Base-by-base conservation (phyloP, 2,329 filamentous ascomycete genomes). In the Colletotrichum tropicicola region DNA sequence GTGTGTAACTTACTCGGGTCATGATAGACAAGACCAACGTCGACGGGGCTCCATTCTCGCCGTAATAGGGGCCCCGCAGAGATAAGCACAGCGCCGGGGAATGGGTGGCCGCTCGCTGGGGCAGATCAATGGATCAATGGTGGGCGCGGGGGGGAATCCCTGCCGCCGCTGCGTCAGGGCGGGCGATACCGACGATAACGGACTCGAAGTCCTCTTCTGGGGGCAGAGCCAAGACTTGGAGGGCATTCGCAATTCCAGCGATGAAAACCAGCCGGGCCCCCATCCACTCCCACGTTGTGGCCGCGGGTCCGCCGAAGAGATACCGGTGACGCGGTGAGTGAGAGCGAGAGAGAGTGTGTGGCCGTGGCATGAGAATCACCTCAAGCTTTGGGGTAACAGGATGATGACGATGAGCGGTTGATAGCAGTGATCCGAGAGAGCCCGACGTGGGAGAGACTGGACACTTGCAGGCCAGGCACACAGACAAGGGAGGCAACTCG, bases 311-410 rank as follows among this genome's bases (percentile, higher is more conserved):
- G 55, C 56, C 44, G 43, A 27, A 12, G 35, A 41, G 27, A 45
- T 59, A 49, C 35, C 44, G 45, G 23, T 23, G 25, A 30, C 23
- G 30, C 28, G 1, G 12, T 19, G 23, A 12, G 23, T 39, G 43
- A 12, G 12, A 10, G 43, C 6, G 12, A 23, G 23, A 25, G 43
- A n/a, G 5, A 39, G 10, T 27, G 23, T 45, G 21, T 27, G 13
- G 32, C 35, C 12, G 41, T 19, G 32, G 19, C 13, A 27, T 8
- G 37, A 19, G 13, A 35, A 64, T 64, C 48, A 55, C 61, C 57
- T 65, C 61, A 65, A 65, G 49, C 61, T 17, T 65, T 60, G 56
- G 61, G 32, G 61, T 65, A 65, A 65, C 19, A 64, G 5, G 25
- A 51, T 57, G 15, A 41, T 17, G 52, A 39, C 10, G 43, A 37